Base-by-base conservation (phyloP, 805 yeast genomes). In the Middelhovenomyces tepae region DNA sequence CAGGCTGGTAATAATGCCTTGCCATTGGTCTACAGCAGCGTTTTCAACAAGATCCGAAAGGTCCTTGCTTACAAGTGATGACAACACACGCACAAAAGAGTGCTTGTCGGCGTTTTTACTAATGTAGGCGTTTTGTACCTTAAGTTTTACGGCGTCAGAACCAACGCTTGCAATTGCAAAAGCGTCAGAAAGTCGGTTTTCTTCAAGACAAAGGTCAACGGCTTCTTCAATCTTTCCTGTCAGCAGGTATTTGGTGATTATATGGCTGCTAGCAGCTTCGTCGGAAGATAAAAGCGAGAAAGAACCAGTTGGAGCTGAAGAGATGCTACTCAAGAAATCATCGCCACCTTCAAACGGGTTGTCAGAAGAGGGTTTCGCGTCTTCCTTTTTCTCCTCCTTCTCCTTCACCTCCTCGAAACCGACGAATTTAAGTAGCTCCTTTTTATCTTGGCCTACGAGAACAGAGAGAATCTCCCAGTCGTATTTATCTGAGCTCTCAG, bases 21-120 rank as follows among this genome's bases (percentile, higher is more conserved):
- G 79, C 98, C 98, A 91, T 44, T 82, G 76, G 3, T 66, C 48
- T 24, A 87, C 75, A 49, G 82, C 80, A 19, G 82, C 80, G 51
- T 87, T 78, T 28, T 70, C 67, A 19, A 86, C 91, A 40, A 91
- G 54, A 53, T 89, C 97, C 19, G 64, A 59, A 34, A 65, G 70
- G 32, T 60, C 61, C 43, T 73, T 62, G 22, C 63, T 62, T 19
- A 71, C 64, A 9, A 75, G 69, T 32, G 76, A 71, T 58, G 76
- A 78, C 35, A 93, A 63, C 10, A 85, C 64, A 49, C 98, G 78
- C 2, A 95, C 70, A 37, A 83, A 65, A 3, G 78, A 59, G 24
- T 74, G 62, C 6, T 65, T 57, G 3, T 57, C 46, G 14, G 73
- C 74, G 42, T 70, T 62, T 45, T 74, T 71, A 22, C 66, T 49